A percentile compares a stretch with the other conserved stretches of the same genome.
Conservation (phyloP, 2,329 filamentous ascomycete species). For the Thelonectria rubi region DNA sequence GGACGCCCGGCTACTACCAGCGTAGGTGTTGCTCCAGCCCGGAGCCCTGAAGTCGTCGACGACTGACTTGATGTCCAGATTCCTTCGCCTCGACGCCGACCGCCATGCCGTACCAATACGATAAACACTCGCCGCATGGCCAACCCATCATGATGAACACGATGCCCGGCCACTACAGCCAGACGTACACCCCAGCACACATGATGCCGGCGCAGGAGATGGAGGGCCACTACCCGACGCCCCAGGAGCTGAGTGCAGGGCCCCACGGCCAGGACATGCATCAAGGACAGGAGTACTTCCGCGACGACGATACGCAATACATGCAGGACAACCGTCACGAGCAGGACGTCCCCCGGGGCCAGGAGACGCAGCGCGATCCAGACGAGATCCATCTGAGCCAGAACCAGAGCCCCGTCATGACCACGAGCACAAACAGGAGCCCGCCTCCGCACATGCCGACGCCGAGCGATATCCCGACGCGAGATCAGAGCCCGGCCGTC, state of each 20-base stretch:
- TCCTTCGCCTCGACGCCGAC: not conserved
- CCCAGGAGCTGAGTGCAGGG: not conserved
- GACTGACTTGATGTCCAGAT: not conserved
- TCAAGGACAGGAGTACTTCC: too few relatives aligned
- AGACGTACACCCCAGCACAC: not conserved
- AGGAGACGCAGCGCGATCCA: not conserved
- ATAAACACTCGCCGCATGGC: not conserved
- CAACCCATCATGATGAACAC: not conserved
- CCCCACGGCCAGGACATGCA: not conserved
- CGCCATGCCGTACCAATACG: not conserved
- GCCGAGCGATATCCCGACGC: too few relatives aligned
- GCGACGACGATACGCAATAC: too few relatives aligned
- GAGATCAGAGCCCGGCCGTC: not conserved
- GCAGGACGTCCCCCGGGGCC: too few relatives aligned
- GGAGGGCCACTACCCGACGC: not conserved
- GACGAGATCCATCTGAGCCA: not conserved
- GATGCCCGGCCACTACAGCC: not conserved
- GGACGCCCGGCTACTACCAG: not conserved
- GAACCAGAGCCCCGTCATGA: not conserved
- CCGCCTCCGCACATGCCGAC: too few relatives aligned
- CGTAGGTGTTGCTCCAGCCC: not conserved
- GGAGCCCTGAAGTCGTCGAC: not conserved
- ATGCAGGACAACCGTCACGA: too few relatives aligned
- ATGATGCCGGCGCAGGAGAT: conserved; percentile 1
- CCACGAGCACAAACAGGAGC: too few relatives aligned